phyloP scores from a whole-genome alignment of 202 grass and related monocot species.

The Setaria italica region DNA sequence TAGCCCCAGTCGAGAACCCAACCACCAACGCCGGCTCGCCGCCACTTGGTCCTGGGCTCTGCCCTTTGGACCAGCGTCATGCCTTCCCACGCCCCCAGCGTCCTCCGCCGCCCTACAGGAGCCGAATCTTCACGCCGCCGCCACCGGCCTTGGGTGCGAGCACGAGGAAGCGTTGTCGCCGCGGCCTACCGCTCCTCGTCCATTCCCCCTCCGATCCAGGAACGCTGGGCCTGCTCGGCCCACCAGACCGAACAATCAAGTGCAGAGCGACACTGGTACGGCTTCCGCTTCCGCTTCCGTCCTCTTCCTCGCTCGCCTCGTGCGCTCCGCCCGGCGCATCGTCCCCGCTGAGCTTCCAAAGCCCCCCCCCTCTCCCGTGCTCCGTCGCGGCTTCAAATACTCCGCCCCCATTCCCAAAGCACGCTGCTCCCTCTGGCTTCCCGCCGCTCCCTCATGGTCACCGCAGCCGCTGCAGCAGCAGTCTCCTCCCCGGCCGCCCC shows the following conservation, averaged over 20 bases:
- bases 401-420: conserved; percentile 26
- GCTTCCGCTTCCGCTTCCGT: too few species aligned
- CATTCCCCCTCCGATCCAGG: too few species aligned
- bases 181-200: too few species aligned
- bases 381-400: conserved; percentile 42
- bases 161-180: too few species aligned
- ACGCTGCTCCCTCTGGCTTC: conserved; percentile 52
- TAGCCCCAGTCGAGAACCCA: not conserved
- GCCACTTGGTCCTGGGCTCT: not conserved
- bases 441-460: conserved; percentile 52
- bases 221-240: too few species aligned
- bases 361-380: not conserved
- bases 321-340: conserved; percentile 48
- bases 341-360: conserved; percentile 41
- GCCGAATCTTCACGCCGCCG: not conserved
- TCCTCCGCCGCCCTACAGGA: not conserved
- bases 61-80: not conserved
- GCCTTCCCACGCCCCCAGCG: not conserved
- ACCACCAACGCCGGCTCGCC: not conserved
- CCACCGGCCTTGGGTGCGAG: too few species aligned
- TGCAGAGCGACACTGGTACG: too few species aligned
- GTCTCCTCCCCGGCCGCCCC: conserved; percentile 39
- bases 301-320: conserved; percentile 49
- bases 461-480: not conserved
- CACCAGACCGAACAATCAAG: too few species aligned